Base-by-base conservation (phyloP, 345 rosid species). In the Nephelium lappaceum region DNA sequence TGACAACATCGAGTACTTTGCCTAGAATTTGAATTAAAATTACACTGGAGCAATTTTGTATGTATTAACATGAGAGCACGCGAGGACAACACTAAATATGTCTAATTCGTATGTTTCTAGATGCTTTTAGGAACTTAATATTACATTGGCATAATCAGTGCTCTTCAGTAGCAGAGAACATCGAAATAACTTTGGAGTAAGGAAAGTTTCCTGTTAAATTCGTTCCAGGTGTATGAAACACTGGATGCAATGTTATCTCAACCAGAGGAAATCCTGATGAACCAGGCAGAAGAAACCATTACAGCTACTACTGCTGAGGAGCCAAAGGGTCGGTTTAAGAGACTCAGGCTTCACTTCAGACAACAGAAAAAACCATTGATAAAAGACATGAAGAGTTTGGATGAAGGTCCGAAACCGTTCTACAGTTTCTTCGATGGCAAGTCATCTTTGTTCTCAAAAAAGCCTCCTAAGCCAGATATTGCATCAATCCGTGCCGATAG, bases 371-470 rank as follows among this genome's bases (percentile, higher is more conserved):
- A 81, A 41, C 73, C 81, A 31, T 84, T 87, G 8, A n/a, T 73
- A 7, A 90, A 81, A 82, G 88, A 86, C 72, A 84, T 79, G 67
- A 91, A 81, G 77, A 81, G 69, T 67, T 78, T 81, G 0, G 95
- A 85, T 12, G 88, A 86, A 39, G 90, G 55, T 78, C 79, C 87
- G 1, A 73, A 94, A 80, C 88, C 97, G 3, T 92, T 95, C 58
- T 83, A 93, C 57, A 91, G 81, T 76, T 87, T 93, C 83, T 95
- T 95, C 21, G 97, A 95, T 81, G 89, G 91, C 81, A 95, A 91
- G 78, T 92, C 98, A 6, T 92, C 95, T 69, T 64, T 95, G 78
- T 92, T 95, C 78, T 83, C 88, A 2, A 93, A 92, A 87, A 89
- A 81, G 81, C 91, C 96, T 80, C 97, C 97, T 5, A 90, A 75